phyloP scores from a whole-genome alignment of 1,139 yeast genomes.

The Kurtzmaniella quercitrusa region DNA sequence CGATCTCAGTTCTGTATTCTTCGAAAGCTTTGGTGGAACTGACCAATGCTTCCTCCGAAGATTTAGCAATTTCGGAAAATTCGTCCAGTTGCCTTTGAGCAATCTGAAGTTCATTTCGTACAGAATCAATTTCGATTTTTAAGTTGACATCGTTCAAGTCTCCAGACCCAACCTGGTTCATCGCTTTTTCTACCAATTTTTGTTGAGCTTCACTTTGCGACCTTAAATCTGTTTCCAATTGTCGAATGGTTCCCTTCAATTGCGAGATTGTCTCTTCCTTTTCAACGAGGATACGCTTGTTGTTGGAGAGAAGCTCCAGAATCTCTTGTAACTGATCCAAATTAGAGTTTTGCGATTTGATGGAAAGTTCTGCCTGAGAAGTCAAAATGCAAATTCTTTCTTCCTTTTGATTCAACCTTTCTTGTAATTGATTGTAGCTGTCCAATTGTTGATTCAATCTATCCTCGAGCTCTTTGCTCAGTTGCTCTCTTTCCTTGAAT shows the following conservation, averaged over 20 bases:
- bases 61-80: constrained; percentile 34
- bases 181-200: neutral
- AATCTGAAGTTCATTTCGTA: constrained; percentile 32
- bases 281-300: constrained; percentile 36
- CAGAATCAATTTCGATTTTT: constrained; percentile 27
- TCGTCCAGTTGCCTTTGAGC: constrained; percentile 40
- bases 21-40: constrained; percentile 39
- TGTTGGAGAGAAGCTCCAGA: constrained; percentile 35
- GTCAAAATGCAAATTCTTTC: constrained; percentile 44
- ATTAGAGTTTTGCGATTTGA: constrained; percentile 62
- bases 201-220: constrained; percentile 1
- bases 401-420: constrained; percentile 48
- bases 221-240: constrained; percentile 12
- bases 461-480: constrained; percentile 47
- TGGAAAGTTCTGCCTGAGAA: constrained; percentile 52
- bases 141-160: constrained; percentile 7
- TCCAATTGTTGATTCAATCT: constrained; percentile 50
- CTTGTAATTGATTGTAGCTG: constrained; percentile 49
- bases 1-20: constrained; percentile 25
- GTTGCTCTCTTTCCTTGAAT: constrained; percentile 58
- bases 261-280: constrained; percentile 24
- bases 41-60: constrained; percentile 39
- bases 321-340: constrained; percentile 59
- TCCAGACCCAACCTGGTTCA: constrained; percentile 9
- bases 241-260: constrained; percentile 22